Conservation (phyloP, 306 rosid genomes). For the Castanea sativa region DNA sequence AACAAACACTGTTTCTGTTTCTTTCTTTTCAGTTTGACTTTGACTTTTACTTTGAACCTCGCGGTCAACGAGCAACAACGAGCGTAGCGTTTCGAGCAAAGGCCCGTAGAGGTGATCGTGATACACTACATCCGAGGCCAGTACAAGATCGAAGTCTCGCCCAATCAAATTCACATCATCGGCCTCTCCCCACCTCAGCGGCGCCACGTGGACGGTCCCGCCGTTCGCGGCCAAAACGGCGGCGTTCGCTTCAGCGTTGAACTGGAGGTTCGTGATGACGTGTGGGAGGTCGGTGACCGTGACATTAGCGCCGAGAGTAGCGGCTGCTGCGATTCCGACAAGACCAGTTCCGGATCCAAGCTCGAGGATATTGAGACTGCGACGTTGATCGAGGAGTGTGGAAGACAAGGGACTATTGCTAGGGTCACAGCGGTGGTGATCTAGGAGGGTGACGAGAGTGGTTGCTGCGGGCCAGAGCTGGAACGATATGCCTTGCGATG, state of each 20-base stretch:
- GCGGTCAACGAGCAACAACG: constrained; percentile 22
- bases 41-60: not conserved
- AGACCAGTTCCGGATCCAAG: constrained; percentile 96
- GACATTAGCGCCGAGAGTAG: constrained; percentile 57
- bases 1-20: constrained; percentile 45
- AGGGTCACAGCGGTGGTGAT: constrained; percentile 48
- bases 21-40: not conserved
- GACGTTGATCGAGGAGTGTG: constrained; percentile 29
- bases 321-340: constrained; percentile 85
- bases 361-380: constrained; percentile 54
- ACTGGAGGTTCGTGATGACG: constrained; percentile 63
- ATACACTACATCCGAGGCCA: constrained; percentile 92
- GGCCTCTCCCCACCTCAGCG: constrained; percentile 75
- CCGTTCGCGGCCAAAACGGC: constrained; percentile 39
- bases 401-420: constrained; percentile 53
- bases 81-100: constrained; percentile 63
- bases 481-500: constrained; percentile 81
- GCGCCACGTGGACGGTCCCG: constrained; percentile 52
- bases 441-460: constrained; percentile 77
- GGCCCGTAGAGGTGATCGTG: constrained; percentile 82
- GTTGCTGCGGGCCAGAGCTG: constrained; percentile 99
- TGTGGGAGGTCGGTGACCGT: constrained; percentile 86
- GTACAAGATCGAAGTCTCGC: constrained; percentile 57
- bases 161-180: constrained; percentile 56
- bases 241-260: constrained; percentile 66